Percentiles rank a stretch among this genome's conserved stretches.
These are phyloP conservation scores for Metarhizium brunneum DNA, from an alignment of 2,329 filamentous ascomycete species.

Conservation along the genomic window DNA sequence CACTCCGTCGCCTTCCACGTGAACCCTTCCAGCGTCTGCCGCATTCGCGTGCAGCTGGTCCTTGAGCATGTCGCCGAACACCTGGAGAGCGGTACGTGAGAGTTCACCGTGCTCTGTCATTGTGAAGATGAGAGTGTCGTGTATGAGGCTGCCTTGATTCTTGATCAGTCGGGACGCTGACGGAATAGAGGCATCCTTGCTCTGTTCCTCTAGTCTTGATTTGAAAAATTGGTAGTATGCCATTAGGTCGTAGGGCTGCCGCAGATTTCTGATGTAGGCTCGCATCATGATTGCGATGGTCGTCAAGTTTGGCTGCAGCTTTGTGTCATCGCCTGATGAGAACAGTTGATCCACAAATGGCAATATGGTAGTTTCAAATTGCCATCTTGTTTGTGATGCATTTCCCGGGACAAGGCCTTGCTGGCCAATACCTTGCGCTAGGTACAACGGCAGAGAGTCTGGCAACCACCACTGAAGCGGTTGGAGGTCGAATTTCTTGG, in stretches of 20 bases:
- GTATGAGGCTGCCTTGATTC: constrained; percentile 32
- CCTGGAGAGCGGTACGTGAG: constrained; percentile 32
- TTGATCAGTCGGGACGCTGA: constrained; percentile 26
- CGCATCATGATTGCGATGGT: constrained; percentile 38
- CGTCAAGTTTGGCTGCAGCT: constrained; percentile 25
- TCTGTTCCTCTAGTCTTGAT: constrained; percentile 26
- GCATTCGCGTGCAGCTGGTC: constrained; percentile 17
- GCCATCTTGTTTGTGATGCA: constrained; percentile 16
- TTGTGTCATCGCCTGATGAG: constrained; percentile 10
- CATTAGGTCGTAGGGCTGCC: constrained; percentile 29
- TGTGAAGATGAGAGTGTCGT: constrained; percentile 40
- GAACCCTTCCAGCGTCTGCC: not conserved
- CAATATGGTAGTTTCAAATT: constrained; percentile 21
- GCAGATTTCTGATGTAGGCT: constrained; percentile 33
- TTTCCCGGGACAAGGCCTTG: constrained; percentile 14
- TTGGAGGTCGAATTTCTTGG: constrained; percentile 35
- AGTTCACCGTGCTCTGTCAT: constrained; percentile 34
- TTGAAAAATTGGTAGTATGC: constrained; percentile 39
- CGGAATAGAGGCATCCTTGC: constrained; percentile 10
- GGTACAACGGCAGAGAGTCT: constrained; percentile 23
- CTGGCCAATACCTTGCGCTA: constrained; percentile 16
- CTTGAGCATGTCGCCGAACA: constrained; percentile 43
- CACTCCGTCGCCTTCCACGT: constrained; percentile 1
- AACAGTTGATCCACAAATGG: constrained; percentile 24
- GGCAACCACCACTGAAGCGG: constrained; percentile 33